Evolutionary conservation across 768 basidiomycete species (phyloP).

Genomic region (Vararia minispora): DNA sequence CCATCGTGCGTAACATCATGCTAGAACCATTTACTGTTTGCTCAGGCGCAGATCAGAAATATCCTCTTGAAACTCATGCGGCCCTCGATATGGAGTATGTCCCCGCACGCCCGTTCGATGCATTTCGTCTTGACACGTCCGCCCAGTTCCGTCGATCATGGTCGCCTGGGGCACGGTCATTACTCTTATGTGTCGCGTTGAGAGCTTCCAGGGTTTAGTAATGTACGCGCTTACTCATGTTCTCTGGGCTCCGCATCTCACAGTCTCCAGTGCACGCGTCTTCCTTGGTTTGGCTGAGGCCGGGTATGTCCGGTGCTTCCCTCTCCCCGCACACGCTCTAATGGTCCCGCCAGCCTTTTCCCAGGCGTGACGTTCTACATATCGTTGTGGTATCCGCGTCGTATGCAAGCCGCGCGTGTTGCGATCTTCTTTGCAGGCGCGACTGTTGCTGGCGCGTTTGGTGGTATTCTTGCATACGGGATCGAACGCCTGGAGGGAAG

Average conservation of each 20-base stretch:
- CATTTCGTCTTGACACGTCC: too few relatives aligned
- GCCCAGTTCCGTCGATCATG: slow-evolving; percentile 30
- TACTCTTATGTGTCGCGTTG: slow-evolving; percentile 28
- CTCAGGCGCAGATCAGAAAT: slow-evolving; percentile 19
- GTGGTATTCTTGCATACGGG: slow-evolving; percentile 37
- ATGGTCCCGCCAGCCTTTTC: too few relatives aligned
- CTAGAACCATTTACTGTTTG: too few relatives aligned
- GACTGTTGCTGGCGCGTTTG: slow-evolving; percentile 40
- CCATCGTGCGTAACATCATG: slow-evolving; percentile 22
- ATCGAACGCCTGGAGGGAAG: slow-evolving; percentile 34
- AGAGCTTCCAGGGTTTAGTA: slow-evolving; percentile 20
- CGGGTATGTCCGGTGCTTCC: too few relatives aligned
- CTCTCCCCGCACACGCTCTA: too few relatives aligned
- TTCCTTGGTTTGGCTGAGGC: slow-evolving; percentile 39
- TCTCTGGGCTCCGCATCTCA: too few relatives aligned
- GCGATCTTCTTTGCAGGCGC: slow-evolving; percentile 58
- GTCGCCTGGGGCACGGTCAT: slow-evolving; percentile 28
- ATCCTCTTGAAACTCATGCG: slow-evolving; percentile 25
- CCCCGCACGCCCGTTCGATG: not conserved
- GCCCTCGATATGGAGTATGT: slow-evolving; percentile 26
- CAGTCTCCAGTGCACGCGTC: slow-evolving; percentile 22
- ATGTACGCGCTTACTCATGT: slow-evolving; percentile 18
- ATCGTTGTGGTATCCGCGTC: slow-evolving; percentile 49
- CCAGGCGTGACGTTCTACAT: slow-evolving; percentile 33
- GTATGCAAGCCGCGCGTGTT: slow-evolving; percentile 45